Conservation (phyloP, 768 basidiomycete species). For the Daedalea quercina region DNA sequence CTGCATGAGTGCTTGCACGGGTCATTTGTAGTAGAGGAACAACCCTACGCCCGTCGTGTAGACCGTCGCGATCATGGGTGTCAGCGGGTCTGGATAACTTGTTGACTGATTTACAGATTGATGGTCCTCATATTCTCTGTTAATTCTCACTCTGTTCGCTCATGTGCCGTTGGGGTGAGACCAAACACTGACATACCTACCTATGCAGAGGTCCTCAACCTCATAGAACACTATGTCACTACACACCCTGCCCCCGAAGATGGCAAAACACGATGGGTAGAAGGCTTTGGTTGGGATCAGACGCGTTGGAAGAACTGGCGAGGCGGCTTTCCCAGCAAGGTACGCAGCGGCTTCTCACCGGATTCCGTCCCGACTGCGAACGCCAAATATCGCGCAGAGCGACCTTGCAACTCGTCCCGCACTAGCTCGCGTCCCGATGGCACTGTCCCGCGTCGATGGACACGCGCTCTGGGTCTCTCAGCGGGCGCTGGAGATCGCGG, state of each 20-base stretch:
- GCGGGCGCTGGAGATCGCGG: conserved; percentile 59
- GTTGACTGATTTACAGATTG: too few relatives aligned
- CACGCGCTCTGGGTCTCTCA: conserved; percentile 88
- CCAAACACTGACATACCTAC: not conserved
- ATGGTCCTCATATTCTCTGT: too few relatives aligned
- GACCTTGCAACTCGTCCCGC: conserved; percentile 69
- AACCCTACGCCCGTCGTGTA: too few relatives aligned
- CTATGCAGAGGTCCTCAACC: conserved; percentile 51
- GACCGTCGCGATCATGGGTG: too few relatives aligned
- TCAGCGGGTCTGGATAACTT: too few relatives aligned
- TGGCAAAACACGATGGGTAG: conserved; percentile 61
- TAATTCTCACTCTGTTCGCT: too few relatives aligned
- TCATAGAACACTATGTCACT: conserved; percentile 52
- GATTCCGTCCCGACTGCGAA: not conserved
- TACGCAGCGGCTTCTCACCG: conserved; percentile 25
- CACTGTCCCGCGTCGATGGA: conserved; percentile 69
- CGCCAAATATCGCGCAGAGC: conserved; percentile 34
- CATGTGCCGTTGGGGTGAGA: not conserved
- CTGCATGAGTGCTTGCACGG: too few relatives aligned
- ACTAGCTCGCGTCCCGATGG: conserved; percentile 64
- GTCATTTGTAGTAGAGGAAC: too few relatives aligned
- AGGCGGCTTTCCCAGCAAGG: conserved; percentile 65
- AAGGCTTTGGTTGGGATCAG: conserved; percentile 94
- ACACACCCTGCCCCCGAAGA: conserved; percentile 47
- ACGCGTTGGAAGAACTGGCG: conserved; percentile 55